Evolutionary conservation across 371 early-diverging fungal genomes (phyloP), one percentile per base, ranked within the genome.

Genomic region (Mucor circinelloides): DNA sequence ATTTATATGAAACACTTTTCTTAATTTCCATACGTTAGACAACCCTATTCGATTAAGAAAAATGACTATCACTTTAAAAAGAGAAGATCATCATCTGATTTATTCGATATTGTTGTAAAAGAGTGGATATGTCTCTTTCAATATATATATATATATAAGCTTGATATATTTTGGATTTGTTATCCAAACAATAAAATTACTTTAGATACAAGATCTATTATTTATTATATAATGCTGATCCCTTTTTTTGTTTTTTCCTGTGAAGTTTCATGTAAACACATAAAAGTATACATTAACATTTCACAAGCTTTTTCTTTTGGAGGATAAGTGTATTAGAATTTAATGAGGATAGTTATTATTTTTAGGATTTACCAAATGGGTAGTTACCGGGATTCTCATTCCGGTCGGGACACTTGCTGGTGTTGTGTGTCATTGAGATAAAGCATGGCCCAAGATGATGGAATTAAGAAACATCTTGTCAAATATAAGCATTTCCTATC

Each of bases 341-440:
- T 50, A 50, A 50, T 50, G 50, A 50, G 34, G 30, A 17, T 46
- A 44, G 52, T 52, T 62, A 34, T 62, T 52, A 62, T 62, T 31
- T 62, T 46, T 38, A 64, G 52, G 64, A 44, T 58, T 69, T 69
- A 58, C 69, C 69, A 69, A 64, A 69, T 59, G 59, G 8, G 69
- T 69, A 69, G 28, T 59, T 64, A 59, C 69, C 69, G 69, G 69
- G 13, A 57, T 0, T 50, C 50, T 25, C 25, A 62, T 57, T 67
- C 67, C 67, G 67, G 58, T 65, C 58, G 31, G 57, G 44, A 36
- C 38, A 44, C 44, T 44, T 9, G 44, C 28, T 60, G 31, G 28
- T 60, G 27, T 60, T 60, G 50, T 48, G 4, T 23, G 9, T 48
- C 21, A 23, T 21, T 12, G 19, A 46, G 21, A 46, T 6, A 46